phyloP scores from a whole-genome alignment of 1,139 yeast species.

The Diutina neorugosa region DNA sequence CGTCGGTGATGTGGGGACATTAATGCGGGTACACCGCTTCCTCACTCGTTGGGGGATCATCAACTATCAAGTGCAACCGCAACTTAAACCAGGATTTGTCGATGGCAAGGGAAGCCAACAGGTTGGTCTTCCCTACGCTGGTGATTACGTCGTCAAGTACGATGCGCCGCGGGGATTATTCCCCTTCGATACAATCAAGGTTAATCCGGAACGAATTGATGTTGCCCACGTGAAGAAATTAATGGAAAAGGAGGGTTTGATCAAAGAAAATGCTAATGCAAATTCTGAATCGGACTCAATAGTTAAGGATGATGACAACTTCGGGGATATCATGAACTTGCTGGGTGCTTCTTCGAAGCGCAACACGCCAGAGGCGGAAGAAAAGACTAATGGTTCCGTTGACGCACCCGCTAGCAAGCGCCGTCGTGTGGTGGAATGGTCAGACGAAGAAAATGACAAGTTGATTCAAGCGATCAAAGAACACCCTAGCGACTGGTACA shows the following conservation, averaged over 20 bases:
- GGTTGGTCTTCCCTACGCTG: slow-evolving; percentile 49
- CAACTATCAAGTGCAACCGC: slow-evolving; percentile 80
- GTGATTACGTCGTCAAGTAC: slow-evolving; percentile 54
- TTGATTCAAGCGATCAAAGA: slow-evolving; percentile 53
- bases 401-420: slow-evolving; percentile 19
- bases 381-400: not conserved
- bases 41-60: slow-evolving; percentile 93
- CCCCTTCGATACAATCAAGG: slow-evolving; percentile 76
- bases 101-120: slow-evolving; percentile 43
- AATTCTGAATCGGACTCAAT: not conserved
- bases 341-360: slow-evolving; percentile 6
- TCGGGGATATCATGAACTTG: not conserved
- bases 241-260: slow-evolving; percentile 11
- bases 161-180: slow-evolving; percentile 93
- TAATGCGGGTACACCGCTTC: slow-evolving; percentile 82
- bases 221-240: slow-evolving; percentile 43
- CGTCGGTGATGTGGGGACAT: slow-evolving; percentile 92
- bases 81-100: slow-evolving; percentile 48
- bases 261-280: not conserved
- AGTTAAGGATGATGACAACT: not conserved
- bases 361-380: slow-evolving; percentile 5
- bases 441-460: slow-evolving; percentile 42
- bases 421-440: slow-evolving; percentile 47
- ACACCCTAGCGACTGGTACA: slow-evolving; percentile 61
- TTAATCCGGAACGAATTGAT: slow-evolving; percentile 43